A percentile compares a stretch with the other conserved stretches of the same genome.
These are phyloP conservation scores for Volvox carteri DNA, from an alignment of 163 green algal genomes.

Conservation along the genomic window DNA sequence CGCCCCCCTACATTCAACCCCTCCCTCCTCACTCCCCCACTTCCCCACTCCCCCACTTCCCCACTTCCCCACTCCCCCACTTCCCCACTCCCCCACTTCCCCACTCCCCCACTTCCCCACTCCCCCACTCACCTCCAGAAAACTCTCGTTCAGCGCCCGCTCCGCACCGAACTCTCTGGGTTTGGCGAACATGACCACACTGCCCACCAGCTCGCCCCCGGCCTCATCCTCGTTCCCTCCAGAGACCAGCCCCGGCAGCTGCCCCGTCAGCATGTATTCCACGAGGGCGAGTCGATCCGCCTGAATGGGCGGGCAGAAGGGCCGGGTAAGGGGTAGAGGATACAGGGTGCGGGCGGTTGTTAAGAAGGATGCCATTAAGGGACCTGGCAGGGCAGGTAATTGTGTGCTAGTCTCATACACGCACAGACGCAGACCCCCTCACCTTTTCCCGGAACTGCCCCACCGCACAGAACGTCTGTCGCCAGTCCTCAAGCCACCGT, in stretches of 20 bases:
- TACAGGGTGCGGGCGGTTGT: not conserved
- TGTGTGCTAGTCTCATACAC: too few species aligned
- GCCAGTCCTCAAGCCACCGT: slow-evolving; percentile 28
- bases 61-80: not conserved
- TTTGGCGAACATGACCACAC: slow-evolving; percentile 64
- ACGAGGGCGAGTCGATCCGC: slow-evolving; percentile 53
- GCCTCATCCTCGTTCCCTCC: too few species aligned
- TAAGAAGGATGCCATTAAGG: too few species aligned
- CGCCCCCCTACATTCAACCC: not conserved
- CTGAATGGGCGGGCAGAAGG: not conserved
- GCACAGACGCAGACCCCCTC: too few species aligned
- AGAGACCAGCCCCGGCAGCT: slow-evolving; percentile 52
- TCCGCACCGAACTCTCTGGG: slow-evolving; percentile 25
- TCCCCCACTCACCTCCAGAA: slow-evolving; percentile 48
- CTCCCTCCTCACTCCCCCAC: not conserved
- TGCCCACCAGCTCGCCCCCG: slow-evolving; percentile 51
- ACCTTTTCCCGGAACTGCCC: slow-evolving; percentile 44
- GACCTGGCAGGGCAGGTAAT: too few species aligned
- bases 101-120: too few species aligned
- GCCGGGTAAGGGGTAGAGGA: not conserved
- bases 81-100: too few species aligned
- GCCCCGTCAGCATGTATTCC: slow-evolving; percentile 58
- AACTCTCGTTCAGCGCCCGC: slow-evolving; percentile 54
- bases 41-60: not conserved
- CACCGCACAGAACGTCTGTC: not conserved